Base-by-base conservation (phyloP, 192 early-diverging fungal genomes). In the Rhizophagus sp. region DNA sequence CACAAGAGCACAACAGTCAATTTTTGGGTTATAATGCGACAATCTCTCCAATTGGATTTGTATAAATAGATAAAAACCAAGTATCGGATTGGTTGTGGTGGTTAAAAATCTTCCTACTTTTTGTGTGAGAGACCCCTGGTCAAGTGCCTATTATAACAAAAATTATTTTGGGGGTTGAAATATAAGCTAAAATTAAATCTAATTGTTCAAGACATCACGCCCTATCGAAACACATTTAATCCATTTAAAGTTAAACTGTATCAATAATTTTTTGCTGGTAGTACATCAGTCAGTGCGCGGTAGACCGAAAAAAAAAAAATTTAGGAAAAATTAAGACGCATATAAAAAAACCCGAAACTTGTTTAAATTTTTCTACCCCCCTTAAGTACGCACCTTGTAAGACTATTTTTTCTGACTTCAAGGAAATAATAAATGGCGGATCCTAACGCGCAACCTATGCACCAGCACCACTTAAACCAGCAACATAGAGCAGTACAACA, bases 21-120 rank as follows among this genome's bases (percentile, higher is more conserved):
- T 69, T 69, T 69, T 69, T 69, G 36, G 67, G 68, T 15, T 70
- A 41, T 70, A 70, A 70, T 70, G 68, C 36, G 7, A 70, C 33
- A 70, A 70, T 70, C 64, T 70, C 68, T n/a, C 39, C 34, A 70
- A 70, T 70, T 70, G 68, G 68, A 70, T 13, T 70, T 70, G 68
- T 22, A 36, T 39, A 41, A 70, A 70, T 4, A 22, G 41, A 70
- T 17, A 39, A 70, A 70, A 70, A 30, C 36, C 17, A 39, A 39
- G 8, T 22, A 70, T 70, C 36, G 34, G 67, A 69, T 69, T 69
- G 30, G 67, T 69, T 69, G 34, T 69, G 33, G 19, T 22, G 19
- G 34, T 34, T 17, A 64, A 27, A 64, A 65, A 65, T 4, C 4
- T 57, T 19, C 52, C 52, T 57, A 57, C 15, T 57, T 57, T 57